Conservation (phyloP, 176 grass and related monocot species). For the Echinochloa phyllopogon region DNA sequence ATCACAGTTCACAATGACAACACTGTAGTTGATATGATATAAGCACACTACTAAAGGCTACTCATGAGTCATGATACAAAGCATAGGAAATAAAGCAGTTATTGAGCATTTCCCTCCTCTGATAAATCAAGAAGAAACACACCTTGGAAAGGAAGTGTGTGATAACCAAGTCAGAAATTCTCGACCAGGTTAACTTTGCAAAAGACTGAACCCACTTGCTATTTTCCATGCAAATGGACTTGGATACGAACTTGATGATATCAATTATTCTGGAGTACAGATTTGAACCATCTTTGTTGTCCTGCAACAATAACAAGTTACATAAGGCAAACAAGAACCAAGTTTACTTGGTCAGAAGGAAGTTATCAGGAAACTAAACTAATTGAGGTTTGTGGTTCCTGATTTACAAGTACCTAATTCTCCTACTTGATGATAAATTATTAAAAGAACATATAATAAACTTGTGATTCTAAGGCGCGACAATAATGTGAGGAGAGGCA, state of each 20-base stretch:
- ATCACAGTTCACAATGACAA: slow-evolving; percentile 1
- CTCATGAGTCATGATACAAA: neutral
- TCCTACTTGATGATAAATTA: slow-evolving; percentile 5
- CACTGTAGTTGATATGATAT: slow-evolving; percentile 14
- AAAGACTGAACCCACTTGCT: slow-evolving; percentile 67
- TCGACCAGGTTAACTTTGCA: slow-evolving; percentile 88
- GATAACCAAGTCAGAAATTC: slow-evolving; percentile 85
- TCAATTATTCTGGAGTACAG: slow-evolving; percentile 82
- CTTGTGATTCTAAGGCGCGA: too few species aligned
- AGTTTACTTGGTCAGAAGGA: slow-evolving; percentile 20
- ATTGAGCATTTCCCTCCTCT: neutral
- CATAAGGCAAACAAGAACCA: slow-evolving; percentile 32
- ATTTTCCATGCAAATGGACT: slow-evolving; percentile 86
- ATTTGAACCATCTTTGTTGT: slow-evolving; percentile 66
- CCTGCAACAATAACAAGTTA: slow-evolving; percentile 63
- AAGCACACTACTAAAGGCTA: slow-evolving; percentile 8
- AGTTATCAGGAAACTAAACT: slow-evolving; percentile 2
- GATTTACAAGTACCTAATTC: slow-evolving; percentile 19
- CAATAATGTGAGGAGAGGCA: too few species aligned
- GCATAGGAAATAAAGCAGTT: slow-evolving; percentile 19
- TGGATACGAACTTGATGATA: slow-evolving; percentile 70
- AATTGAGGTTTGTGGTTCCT: neutral
- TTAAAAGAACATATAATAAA: too few species aligned
- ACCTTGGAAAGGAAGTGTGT: slow-evolving; percentile 96
- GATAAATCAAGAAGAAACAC: slow-evolving; percentile 41